These are phyloP conservation scores for Euphorbia celastroides DNA, from an alignment of 441 rosid genomes.

Conservation along the genomic window DNA sequence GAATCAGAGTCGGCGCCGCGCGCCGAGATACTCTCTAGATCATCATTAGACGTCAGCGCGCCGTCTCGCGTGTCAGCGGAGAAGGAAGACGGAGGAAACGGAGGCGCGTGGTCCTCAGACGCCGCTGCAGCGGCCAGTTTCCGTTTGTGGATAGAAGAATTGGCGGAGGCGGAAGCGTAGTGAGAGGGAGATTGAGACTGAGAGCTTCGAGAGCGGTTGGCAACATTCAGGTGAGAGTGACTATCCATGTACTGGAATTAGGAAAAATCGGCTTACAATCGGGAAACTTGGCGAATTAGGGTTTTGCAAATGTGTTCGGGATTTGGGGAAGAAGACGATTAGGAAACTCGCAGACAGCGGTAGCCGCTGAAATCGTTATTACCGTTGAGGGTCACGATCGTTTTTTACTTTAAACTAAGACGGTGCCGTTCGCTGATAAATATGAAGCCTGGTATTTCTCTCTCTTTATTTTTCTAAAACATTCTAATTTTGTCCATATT, in stretches of 20 bases:
- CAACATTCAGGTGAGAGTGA: constrained; percentile 73
- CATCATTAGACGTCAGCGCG: constrained; percentile 83
- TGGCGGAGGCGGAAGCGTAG: constrained; percentile 92
- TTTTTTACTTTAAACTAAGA: not conserved
- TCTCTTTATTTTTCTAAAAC: too few relatives aligned
- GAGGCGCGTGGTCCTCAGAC: constrained; percentile 74
- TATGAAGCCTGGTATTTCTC: too few relatives aligned
- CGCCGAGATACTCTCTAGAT: constrained; percentile 96
- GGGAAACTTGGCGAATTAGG: constrained; percentile 4
- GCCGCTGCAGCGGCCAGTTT: constrained; percentile 74
- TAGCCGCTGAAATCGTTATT: not conserved
- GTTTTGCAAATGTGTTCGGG: constrained; percentile 14
- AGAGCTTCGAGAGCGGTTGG: constrained; percentile 83
- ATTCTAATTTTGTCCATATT: too few relatives aligned
- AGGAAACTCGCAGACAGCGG: not conserved
- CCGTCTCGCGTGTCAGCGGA: constrained; percentile 96
- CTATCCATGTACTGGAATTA: constrained; percentile 45
- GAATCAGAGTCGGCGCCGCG: constrained; percentile 78
- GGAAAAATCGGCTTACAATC: not conserved
- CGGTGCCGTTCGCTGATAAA: not conserved
- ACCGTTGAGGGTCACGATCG: not conserved
- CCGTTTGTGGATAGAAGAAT: constrained; percentile 91
- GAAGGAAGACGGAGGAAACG: constrained; percentile 80
- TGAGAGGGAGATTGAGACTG: constrained; percentile 94
- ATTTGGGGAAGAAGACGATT: not conserved